A percentile compares a stretch with the other conserved stretches of the same genome.
Evolutionary conservation across 495 filamentous ascomycete species (phyloP).

Genomic region (Talaromyces nanjingensis): DNA sequence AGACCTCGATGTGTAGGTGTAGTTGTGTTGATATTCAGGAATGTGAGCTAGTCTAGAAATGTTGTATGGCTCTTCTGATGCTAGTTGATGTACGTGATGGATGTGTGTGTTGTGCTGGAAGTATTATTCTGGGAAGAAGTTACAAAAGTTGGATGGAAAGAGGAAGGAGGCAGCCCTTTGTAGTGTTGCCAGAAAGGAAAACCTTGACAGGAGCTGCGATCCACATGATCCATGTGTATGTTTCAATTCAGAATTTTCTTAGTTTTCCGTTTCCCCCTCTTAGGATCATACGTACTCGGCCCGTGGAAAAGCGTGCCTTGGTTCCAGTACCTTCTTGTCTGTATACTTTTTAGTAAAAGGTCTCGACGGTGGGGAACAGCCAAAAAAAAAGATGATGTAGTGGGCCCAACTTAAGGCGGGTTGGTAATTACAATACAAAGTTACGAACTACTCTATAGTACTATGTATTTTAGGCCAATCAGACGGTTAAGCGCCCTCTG

Average conservation of each 20-base stretch:
- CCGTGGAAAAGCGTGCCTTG: constrained; percentile 1
- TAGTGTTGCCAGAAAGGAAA: background rate
- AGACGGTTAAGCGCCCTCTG: background rate
- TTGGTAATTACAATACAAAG: background rate
- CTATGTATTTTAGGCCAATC: background rate
- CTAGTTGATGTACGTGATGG: background rate
- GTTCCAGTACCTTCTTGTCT: background rate
- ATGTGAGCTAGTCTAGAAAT: background rate
- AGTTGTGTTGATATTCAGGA: background rate
- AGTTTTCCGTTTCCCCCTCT: background rate
- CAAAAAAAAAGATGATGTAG: background rate
- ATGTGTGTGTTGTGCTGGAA: background rate
- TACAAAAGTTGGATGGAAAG: background rate
- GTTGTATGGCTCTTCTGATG: background rate
- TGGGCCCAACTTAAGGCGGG: background rate
- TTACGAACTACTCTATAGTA: background rate
- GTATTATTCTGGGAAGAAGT: background rate
- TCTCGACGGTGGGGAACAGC: background rate
- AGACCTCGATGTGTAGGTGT: background rate
- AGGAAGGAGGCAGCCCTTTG: constrained; percentile 1
- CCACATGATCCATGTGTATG: background rate
- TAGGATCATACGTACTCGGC: background rate
- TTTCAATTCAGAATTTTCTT: background rate
- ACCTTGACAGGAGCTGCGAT: background rate
- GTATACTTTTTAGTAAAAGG: background rate